Evolutionary conservation across 345 rosid genomes (phyloP), one percentile per base, ranked within the genome.

Genomic region (Sapria himalayana): DNA sequence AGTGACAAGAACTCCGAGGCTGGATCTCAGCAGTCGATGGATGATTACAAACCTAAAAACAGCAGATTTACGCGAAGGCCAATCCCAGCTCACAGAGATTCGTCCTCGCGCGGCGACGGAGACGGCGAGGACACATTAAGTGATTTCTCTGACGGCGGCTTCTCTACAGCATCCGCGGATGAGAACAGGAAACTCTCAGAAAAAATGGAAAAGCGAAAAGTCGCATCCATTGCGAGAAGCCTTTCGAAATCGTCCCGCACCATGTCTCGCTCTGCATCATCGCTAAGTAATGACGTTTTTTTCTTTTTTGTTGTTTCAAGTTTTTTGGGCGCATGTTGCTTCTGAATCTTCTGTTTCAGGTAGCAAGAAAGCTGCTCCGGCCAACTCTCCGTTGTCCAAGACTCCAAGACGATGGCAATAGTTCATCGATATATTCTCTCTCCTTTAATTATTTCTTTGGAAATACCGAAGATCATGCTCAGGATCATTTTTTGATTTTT

Each of bases 391-490:
- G 46, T 10, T 51, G 6, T 24, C 41, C 35, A 78, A 66, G 58
- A 54, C 77, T 35, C 52, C 69, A 7, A 63, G 49, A 46, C 48
- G 67, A 43, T 70, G 71, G 73, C 55, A 52, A 44, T 72, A 63
- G 65, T n/a, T n/a, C n/a, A n/a, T n/a, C n/a, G n/a, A n/a, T n/a
- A n/a, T n/a, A n/a, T n/a, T n/a, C n/a, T n/a, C n/a, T n/a, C n/a
- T n/a, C n/a, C n/a, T n/a, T n/a, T n/a, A n/a, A n/a, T n/a, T n/a
- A n/a, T n/a, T n/a, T n/a, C n/a, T n/a, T n/a, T n/a, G n/a, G n/a
- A n/a, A n/a, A n/a, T n/a, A n/a, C n/a, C n/a, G n/a, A n/a, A n/a
- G n/a, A n/a, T n/a, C n/a, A n/a, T n/a, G n/a, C n/a, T n/a, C n/a
- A n/a, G n/a, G n/a, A n/a, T n/a, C n/a, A n/a, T n/a, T n/a, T n/a